A percentile compares a stretch with the other conserved stretches of the same genome.
Conservation (phyloP, 352 stramenopile species). For the Aphanomyces euteiches region DNA sequence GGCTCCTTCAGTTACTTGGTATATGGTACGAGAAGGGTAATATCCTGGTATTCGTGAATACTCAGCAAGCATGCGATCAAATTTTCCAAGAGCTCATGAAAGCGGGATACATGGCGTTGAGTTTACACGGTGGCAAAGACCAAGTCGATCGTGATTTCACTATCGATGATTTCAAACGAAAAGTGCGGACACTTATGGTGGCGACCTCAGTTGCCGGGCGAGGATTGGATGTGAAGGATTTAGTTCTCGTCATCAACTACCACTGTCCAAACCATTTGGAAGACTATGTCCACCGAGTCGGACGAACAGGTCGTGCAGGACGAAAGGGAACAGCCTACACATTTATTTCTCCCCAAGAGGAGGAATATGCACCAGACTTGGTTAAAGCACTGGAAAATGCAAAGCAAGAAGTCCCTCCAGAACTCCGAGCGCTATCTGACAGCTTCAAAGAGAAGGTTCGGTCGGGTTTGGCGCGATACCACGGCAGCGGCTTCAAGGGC, state of each 20-base stretch:
- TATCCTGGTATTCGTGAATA: constrained; percentile 99
- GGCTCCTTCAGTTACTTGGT: constrained; percentile 94
- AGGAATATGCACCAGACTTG: constrained; percentile 96
- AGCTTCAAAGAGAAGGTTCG: constrained; percentile 95
- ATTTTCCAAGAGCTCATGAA: constrained; percentile 97
- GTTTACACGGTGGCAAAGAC: constrained; percentile 98
- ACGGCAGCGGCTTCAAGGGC: constrained; percentile 95
- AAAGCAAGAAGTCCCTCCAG: constrained; percentile 71
- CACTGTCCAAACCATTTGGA: constrained; percentile 99
- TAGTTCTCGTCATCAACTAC: constrained; percentile 99
- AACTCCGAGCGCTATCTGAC: constrained; percentile 90
- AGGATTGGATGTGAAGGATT: constrained; percentile 97
- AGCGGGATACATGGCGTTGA: constrained; percentile 93
- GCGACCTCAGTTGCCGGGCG: constrained; percentile 95
- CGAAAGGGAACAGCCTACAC: constrained; percentile 98
- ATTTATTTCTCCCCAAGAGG: constrained; percentile 97
- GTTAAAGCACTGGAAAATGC: constrained; percentile 92
- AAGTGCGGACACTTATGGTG: constrained; percentile 90
- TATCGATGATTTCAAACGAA: constrained; percentile 98
- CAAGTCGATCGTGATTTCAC: constrained; percentile 99
- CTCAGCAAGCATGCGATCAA: constrained; percentile 95
- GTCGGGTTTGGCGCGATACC: constrained; percentile 93
- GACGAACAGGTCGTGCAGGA: constrained; percentile 92
- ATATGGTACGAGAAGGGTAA: constrained; percentile 97
- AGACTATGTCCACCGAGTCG: constrained; percentile 99